These are phyloP conservation scores for Phytopythium montanum DNA, from an alignment of 352 stramenopile species.

Conservation along the genomic window DNA sequence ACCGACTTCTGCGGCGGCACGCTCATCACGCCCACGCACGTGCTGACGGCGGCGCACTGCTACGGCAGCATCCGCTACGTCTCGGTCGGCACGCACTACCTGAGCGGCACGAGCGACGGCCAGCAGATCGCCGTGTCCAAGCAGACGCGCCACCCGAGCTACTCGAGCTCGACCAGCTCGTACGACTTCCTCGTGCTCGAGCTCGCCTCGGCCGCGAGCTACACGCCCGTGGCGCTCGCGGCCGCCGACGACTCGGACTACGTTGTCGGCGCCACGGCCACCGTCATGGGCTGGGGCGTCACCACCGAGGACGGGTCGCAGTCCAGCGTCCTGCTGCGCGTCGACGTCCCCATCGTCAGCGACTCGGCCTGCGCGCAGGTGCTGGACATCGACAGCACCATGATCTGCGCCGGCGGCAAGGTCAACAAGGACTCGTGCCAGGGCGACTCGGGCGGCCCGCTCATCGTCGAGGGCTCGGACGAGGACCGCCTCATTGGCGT, in stretches of 20 bases:
- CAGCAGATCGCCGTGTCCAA: slow-evolving; percentile 50
- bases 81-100: slow-evolving; percentile 50
- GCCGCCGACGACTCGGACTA: slow-evolving; percentile 23
- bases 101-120: slow-evolving; percentile 32
- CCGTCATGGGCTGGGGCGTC: slow-evolving; percentile 38
- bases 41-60: slow-evolving; percentile 67
- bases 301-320: slow-evolving; percentile 16
- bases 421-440: slow-evolving; percentile 54
- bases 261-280: slow-evolving; percentile 21
- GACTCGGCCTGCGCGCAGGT: slow-evolving; percentile 33
- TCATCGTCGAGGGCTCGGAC: slow-evolving; percentile 20
- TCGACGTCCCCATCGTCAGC: slow-evolving; percentile 44
- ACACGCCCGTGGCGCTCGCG: slow-evolving; percentile 30
- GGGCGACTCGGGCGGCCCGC: slow-evolving; percentile 47
- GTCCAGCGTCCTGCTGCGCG: slow-evolving; percentile 29
- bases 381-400: slow-evolving; percentile 28
- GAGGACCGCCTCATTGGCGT: slow-evolving; percentile 43
- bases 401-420: slow-evolving; percentile 57
- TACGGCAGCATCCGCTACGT: slow-evolving; percentile 43
- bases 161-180: slow-evolving; percentile 26
- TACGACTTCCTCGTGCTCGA: slow-evolving; percentile 62
- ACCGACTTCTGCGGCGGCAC: slow-evolving; percentile 51
- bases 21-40: slow-evolving; percentile 54
- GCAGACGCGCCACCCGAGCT: slow-evolving; percentile 44
- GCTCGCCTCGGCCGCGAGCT: slow-evolving; percentile 30